These are phyloP conservation scores for Pholiota molesta DNA, from an alignment of 768 basidiomycete species.

Conservation along the genomic window DNA sequence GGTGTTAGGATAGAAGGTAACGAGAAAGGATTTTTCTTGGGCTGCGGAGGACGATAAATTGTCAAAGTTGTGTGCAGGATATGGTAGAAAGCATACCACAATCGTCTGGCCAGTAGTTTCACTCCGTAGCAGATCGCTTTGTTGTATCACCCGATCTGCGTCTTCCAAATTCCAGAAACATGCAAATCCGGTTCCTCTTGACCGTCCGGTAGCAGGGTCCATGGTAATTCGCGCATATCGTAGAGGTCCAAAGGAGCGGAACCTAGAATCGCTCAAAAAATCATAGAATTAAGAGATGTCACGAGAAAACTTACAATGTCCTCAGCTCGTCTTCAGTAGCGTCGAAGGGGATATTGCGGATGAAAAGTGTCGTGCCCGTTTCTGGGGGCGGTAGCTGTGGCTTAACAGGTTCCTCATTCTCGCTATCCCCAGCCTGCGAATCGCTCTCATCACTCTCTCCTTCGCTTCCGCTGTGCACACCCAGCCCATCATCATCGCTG, in stretches of 20 bases:
- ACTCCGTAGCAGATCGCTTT: constrained; percentile 70
- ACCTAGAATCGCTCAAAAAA: constrained; percentile 47
- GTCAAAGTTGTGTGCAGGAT: neutral
- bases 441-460: constrained; percentile 44
- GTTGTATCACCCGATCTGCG: constrained; percentile 82
- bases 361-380: constrained; percentile 88
- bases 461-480: constrained; percentile 45
- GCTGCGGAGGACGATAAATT: constrained; percentile 31
- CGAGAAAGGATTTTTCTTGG: constrained; percentile 83
- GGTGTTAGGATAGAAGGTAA: constrained; percentile 89
- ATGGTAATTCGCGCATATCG: constrained; percentile 92
- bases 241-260: constrained; percentile 89
- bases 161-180: constrained; percentile 96
- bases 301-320: constrained; percentile 58
- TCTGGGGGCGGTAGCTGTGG: constrained; percentile 82
- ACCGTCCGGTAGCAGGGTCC: constrained; percentile 81
- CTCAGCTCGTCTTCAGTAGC: constrained; percentile 94
- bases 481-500: constrained; percentile 45
- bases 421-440: constrained; percentile 33
- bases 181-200: constrained; percentile 93
- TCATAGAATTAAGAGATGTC: neutral
- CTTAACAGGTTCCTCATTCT: constrained; percentile 51
- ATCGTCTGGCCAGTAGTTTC: constrained; percentile 57
- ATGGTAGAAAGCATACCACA: constrained; percentile 25
- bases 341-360: constrained; percentile 91